Evolutionary conservation across 768 basidiomycete genomes (phyloP).

Genomic region (Panellus pusillus): DNA sequence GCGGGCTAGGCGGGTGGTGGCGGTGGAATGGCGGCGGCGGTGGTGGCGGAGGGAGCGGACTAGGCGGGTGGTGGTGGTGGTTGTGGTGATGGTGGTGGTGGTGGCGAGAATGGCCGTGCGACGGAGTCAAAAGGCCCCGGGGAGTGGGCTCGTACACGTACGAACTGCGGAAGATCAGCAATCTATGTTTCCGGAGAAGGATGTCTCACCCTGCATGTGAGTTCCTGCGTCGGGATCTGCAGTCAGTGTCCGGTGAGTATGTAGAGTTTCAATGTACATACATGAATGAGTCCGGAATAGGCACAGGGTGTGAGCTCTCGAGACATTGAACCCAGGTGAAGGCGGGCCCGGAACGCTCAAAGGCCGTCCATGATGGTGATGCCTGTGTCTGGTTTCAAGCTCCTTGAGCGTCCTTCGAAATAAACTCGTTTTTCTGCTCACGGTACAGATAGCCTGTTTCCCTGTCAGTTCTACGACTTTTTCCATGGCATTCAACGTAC

Average conservation of each 20-base stretch:
- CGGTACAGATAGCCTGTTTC: constrained; percentile 7
- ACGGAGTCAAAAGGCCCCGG: constrained; percentile 9
- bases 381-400: background rate
- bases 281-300: background rate
- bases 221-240: background rate
- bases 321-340: constrained; percentile 3
- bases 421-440: background rate
- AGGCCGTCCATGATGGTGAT: background rate
- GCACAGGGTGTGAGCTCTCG: constrained; percentile 8
- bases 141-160: constrained; percentile 8
- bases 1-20: constrained; percentile 4
- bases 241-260: background rate
- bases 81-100: constrained; percentile 6
- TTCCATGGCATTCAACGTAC: background rate
- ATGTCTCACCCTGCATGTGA: constrained; percentile 3
- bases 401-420: background rate
- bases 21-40: constrained; percentile 4
- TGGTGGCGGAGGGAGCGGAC: background rate
- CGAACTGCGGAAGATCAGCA: background rate
- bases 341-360: constrained; percentile 7
- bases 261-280: background rate
- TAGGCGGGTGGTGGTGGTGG: constrained; percentile 4
- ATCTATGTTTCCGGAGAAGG: background rate
- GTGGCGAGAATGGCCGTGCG: constrained; percentile 4
- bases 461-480: background rate